Percentiles rank a stretch among this genome's conserved stretches.
Conservation (phyloP, 2,329 filamentous ascomycete genomes). For the Colletotrichum sp. region DNA sequence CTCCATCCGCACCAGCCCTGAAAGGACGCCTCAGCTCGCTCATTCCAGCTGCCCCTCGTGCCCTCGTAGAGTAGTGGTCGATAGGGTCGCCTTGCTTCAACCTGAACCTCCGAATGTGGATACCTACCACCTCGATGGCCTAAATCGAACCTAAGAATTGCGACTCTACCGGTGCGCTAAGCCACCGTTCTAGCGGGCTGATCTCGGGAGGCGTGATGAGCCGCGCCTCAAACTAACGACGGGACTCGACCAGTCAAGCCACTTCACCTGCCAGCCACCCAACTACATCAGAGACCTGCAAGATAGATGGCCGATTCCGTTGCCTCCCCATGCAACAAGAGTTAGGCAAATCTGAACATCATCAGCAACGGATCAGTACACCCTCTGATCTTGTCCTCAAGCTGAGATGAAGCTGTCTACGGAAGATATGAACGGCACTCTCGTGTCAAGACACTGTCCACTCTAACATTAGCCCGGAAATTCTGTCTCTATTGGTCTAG, state of each 20-base stretch:
- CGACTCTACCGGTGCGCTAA: background rate
- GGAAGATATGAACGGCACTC: background rate
- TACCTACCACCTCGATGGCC: background rate
- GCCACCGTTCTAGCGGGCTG: background rate
- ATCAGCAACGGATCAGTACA: background rate
- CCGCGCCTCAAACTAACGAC: background rate
- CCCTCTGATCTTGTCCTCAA: background rate
- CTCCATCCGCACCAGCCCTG: background rate
- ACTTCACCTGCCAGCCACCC: background rate
- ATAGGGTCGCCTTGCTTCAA: background rate
- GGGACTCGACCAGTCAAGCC: background rate
- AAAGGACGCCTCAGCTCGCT: background rate
- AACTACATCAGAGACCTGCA: background rate
- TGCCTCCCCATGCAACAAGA: too few species aligned
- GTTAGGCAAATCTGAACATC: background rate
- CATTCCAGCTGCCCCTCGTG: background rate
- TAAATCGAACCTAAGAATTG: background rate
- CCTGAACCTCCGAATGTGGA: background rate
- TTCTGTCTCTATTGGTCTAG: background rate
- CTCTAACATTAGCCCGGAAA: background rate
- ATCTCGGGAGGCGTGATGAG: slow-evolving; percentile 4
- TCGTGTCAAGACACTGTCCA: background rate
- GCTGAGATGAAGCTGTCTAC: background rate
- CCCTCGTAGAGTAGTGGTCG: background rate
- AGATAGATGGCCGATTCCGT: background rate